Base-by-base conservation (phyloP, 2,329 filamentous ascomycete species). In the Penicillium hordei region DNA sequence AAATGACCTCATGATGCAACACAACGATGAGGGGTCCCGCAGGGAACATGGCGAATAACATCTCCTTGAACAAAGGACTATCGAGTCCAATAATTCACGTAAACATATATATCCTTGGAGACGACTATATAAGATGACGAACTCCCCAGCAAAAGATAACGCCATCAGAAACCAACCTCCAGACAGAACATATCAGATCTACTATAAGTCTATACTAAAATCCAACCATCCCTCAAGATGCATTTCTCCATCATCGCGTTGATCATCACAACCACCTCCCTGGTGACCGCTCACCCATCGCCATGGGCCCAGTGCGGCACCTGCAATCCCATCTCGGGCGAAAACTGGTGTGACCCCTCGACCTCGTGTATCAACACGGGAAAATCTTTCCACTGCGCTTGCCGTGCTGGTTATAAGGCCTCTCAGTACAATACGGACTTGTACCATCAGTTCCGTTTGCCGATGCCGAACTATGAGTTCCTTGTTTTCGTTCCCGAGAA, bases 321-420 rank as follows among this genome's bases (percentile, higher is more conserved):
- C 46, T 77, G 76, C 70, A 75, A 77, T 59, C 74, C 76, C 3
- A 36, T 74, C 57, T 73, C 74, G 4, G 75, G 74, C 55, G 46
- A 74, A 49, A 78, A 78, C 62, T 60, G 64, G 58, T 79, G 77
- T 61, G 72, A 78, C 59, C 65, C 74, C 42, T 78, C 75, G 15
- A 79, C 77, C 25, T 78, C 76, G 7, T 79, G 77, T 65, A 78
- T 78, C 62, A 76, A 72, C 67, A 76, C 74, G 1, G 75, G 75
- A 49, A 65, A 63, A 6, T 60, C 67, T 23, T 76, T 76, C 72
- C 74, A 76, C 66, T 76, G 75, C 54, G 75, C 75, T 63, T 76
- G 75, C 59, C 74, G 74, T 55, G 75, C 75, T 21, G 75, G 75
- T 39, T 76, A 73, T 62, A 76, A 76, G 67, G 71, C 74, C 31